Base-by-base conservation (phyloP, 371 early-diverging fungal species). In the Vairimorpha apis region DNA sequence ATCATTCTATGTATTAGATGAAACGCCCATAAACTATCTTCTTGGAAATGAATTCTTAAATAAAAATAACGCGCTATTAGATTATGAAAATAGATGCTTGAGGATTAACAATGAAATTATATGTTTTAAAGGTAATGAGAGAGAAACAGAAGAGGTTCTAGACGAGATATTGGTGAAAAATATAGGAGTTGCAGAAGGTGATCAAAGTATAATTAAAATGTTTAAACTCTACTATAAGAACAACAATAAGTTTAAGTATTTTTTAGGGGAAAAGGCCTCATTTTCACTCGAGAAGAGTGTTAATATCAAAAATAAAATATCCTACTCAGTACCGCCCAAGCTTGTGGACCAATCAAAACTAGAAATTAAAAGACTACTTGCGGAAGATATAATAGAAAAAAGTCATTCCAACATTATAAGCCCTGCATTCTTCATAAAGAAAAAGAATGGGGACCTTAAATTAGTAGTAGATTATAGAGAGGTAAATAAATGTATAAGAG, bases 391-490 rank as follows among this genome's bases (percentile, higher is more conserved):
- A 45, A 70, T 70, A 21, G 49, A 49, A n/a, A 18, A 51, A 51
- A 49, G 41, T 16, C 27, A 30, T 37, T 13, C 37, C 2, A 1
- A 29, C 14, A 44, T 12, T 32, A 1, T 21, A 5, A 49, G 51
- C 23, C 59, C 67, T 7, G 74, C 74, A 23, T 74, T 74, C 41
- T 29, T 67, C 1, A 74, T 59, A 13, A 25, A 25, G 23, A 74
- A 74, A 27, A 67, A 66, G 18, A 55, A 65, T 33, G n/a, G 29
- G 25, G 23, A 23, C 2, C 10, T 65, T 41, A 55, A 60, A 67
- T 45, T 59, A 43, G 67, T 67, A n/a, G 74, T 74, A 37, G 63
- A 74, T 67, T 74, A 65, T 27, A 37, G 45, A 16, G 16, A 53
- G 43, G 10, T 72, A 18, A 65, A 72, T 44, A 37, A 65, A 41